Percentiles rank a stretch among this genome's conserved stretches.
phyloP scores from a whole-genome alignment of 148 eudicot genomes.

The Fallopia convolvulus region DNA sequence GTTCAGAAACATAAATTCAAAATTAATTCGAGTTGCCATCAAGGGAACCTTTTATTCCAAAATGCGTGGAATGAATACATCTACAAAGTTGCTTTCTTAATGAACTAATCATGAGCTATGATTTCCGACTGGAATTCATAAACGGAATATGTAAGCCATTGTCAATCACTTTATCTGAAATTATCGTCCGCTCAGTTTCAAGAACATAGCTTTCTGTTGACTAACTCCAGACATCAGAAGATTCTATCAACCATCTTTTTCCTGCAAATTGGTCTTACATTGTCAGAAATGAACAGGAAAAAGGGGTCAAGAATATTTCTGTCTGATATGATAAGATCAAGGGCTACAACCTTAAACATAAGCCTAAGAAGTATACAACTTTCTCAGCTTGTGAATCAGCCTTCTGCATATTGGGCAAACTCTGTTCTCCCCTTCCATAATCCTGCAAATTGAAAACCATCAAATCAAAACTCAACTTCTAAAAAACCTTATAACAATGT shows the following conservation, averaged over 20 bases:
- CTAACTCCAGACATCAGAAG: neutral
- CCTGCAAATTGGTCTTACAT: neutral
- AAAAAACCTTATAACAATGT: neutral
- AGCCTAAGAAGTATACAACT: constrained; percentile 18
- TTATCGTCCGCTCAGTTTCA: neutral
- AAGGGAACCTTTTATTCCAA: too few species aligned
- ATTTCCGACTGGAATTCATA: neutral
- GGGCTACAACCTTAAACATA: neutral
- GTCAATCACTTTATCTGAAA: neutral
- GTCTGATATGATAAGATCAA: neutral
- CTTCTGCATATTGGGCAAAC: constrained; percentile 36
- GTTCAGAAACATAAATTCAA: neutral
- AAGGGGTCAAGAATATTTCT: neutral
- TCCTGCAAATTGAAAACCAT: constrained; percentile 22
- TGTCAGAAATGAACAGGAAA: neutral
- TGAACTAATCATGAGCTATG: too few species aligned
- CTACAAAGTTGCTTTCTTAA: too few species aligned
- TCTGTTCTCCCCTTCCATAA: constrained; percentile 27
- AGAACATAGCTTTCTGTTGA: neutral
- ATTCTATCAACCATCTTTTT: neutral
- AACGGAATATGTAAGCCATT: neutral
- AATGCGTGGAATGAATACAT: too few species aligned
- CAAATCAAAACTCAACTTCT: neutral
- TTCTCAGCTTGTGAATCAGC: constrained; percentile 24
- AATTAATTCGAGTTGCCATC: neutral